Evolutionary conservation across 495 filamentous ascomycete species (phyloP), one percentile per base, ranked within the genome.

Genomic region (Hypoxylon subgilvum): DNA sequence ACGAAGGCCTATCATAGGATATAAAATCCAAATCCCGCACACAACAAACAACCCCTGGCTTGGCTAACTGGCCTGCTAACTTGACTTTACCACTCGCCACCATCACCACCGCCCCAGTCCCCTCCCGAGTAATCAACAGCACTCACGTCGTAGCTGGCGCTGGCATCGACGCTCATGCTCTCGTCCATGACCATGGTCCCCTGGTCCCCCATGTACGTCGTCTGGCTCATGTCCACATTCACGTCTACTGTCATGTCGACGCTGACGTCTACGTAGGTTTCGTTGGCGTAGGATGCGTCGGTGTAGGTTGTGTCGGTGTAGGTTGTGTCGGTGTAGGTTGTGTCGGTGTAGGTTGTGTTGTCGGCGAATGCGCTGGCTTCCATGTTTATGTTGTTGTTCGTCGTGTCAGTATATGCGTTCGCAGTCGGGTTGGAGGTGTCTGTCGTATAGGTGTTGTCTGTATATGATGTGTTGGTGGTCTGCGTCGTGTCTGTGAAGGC

Each of bases 91-190:
- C 44, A 61, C 17, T 52, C 44, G 13, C 34, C 34, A 17, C 34
- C 31, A 35, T n/a, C 31, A 3, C 41, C 27, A 3, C 45, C 52
- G 16, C 63, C 63, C 60, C 63, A 69, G 14, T 50, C 60, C 8
- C 56, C 52, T 0, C 67, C 67, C 4, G 67, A 69, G 21, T 69
- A 69, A 30, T 69, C 67, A 17, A 28, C 31, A 32, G 55, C 35
- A 0, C 16, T 32, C 2, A 14, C 23, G 5, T 64, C 40, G 28
- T 59, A 64, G 12, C 23, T 27, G 8, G 28, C 45, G 40, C 43
- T 62, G 4, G 45, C 39, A 17, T 53, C 44, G 8, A 63, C 16
- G 35, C 19, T 49, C 14, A 63, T 7, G n/a, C 54, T 63, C 63
- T 55, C 65, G n/a, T 68, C 57, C 53, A 53, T 50, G 13, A 21